Conservation (phyloP, 306 rosid species). For the Cucurbita pepo region DNA sequence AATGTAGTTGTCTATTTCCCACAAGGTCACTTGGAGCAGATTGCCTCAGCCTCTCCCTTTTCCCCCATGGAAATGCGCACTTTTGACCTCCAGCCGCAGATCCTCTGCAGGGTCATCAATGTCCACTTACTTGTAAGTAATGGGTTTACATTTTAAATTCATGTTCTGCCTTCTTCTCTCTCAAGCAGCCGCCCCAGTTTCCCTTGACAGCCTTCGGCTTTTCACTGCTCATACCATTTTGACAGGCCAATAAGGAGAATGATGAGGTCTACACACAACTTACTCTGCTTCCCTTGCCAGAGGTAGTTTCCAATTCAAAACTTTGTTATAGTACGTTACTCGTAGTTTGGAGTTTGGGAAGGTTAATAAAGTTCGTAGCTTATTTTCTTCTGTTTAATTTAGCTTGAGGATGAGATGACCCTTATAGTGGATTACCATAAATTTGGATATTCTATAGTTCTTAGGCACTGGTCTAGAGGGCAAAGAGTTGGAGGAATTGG, state of each 20-base stretch:
- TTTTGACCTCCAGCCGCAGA: constrained; percentile 72
- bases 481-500: constrained; percentile 51
- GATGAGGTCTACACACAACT: constrained; percentile 92
- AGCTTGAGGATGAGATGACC: background rate
- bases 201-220: background rate
- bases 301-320: constrained; percentile 25
- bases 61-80: constrained; percentile 52
- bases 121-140: constrained; percentile 75
- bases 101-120: constrained; percentile 72
- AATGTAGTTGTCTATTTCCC: constrained; percentile 88
- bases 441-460: constrained; percentile 30
- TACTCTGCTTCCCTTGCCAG: constrained; percentile 65
- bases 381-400: constrained; percentile 2
- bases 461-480: constrained; percentile 37
- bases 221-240: background rate
- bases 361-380: background rate
- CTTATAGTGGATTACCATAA: constrained; percentile 3
- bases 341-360: constrained; percentile 6
- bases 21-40: constrained; percentile 83
- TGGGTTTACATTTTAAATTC: background rate
- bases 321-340: background rate
- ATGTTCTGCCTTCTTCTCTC: background rate
- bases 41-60: constrained; percentile 51
- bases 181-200: constrained; percentile 4
- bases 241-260: constrained; percentile 89